Conservation (phyloP, 2,329 filamentous ascomycete species). For the Fusarium haematococcum region DNA sequence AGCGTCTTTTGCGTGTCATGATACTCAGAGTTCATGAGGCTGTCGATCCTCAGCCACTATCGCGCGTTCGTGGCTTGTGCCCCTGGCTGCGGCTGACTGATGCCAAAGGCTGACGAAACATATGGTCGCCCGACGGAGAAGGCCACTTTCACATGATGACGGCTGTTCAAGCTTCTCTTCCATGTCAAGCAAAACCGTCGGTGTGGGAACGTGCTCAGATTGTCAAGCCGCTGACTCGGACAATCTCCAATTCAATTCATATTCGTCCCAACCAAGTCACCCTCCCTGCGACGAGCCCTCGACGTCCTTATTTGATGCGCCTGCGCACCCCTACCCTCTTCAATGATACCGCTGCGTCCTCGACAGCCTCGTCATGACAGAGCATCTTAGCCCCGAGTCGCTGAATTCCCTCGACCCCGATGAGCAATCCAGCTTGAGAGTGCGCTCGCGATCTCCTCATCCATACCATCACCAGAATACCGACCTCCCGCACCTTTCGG, state of each 20-base stretch:
- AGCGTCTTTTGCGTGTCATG: neutral
- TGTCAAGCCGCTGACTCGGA: constrained; percentile 31
- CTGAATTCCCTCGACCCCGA: constrained; percentile 48
- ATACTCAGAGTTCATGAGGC: neutral
- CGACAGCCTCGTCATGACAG: constrained; percentile 58
- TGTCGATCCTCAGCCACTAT: constrained; percentile 1
- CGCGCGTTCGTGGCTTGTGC: constrained; percentile 26
- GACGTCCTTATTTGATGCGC: constrained; percentile 30
- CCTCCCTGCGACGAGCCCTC: constrained; percentile 6
- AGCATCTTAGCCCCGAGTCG: constrained; percentile 54
- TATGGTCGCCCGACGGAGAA: constrained; percentile 36
- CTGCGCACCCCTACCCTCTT: constrained; percentile 34
- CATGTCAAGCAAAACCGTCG: constrained; percentile 33
- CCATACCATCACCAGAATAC: constrained; percentile 72
- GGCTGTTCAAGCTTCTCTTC: constrained; percentile 34
- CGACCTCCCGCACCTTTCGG: constrained; percentile 65
- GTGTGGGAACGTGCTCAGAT: constrained; percentile 30
- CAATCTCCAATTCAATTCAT: constrained; percentile 13
- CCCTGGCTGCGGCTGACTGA: constrained; percentile 34
- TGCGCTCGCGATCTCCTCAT: constrained; percentile 72
- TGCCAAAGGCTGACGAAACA: constrained; percentile 43
- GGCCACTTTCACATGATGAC: constrained; percentile 48
- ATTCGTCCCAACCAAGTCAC: neutral
- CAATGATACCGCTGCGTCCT: constrained; percentile 43
- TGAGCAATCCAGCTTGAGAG: constrained; percentile 57